A percentile compares a stretch with the other conserved stretches of the same genome.
phyloP scores from a whole-genome alignment of 148 eudicot species.

The Persicaria tinctoria region DNA sequence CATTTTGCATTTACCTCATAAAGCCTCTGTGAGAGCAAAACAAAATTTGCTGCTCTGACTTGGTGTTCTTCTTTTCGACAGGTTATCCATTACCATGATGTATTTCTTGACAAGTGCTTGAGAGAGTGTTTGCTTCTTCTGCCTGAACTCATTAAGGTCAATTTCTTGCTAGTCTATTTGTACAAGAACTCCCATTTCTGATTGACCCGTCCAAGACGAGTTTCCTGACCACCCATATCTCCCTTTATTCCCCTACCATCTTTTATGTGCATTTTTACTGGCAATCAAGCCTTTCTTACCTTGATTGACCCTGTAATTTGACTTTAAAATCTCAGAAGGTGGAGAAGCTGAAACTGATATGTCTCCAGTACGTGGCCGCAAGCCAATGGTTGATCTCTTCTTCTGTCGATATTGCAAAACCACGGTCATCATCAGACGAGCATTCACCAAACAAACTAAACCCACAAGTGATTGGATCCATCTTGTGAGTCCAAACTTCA shows the following conservation, averaged over 20 bases:
- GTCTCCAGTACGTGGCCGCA: constrained; percentile 86
- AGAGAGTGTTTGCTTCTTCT: constrained; percentile 96
- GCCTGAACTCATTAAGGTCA: constrained; percentile 85
- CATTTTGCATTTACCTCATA: background rate
- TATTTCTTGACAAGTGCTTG: constrained; percentile 85
- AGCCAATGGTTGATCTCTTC: constrained; percentile 76
- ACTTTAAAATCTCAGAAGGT: constrained; percentile 55
- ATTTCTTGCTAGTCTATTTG: background rate
- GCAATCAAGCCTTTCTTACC: background rate
- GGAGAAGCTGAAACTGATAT: constrained; percentile 73
- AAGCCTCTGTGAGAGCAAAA: background rate
- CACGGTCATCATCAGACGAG: constrained; percentile 26
- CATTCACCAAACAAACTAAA: constrained; percentile 37
- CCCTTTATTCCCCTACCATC: background rate
- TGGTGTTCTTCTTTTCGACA: constrained; percentile 20
- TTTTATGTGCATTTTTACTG: background rate
- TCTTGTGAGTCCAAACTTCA: constrained; percentile 40
- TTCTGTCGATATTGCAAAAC: constrained; percentile 41
- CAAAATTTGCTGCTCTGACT: background rate
- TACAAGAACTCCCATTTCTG: background rate
- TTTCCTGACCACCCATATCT: background rate
- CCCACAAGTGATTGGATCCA: constrained; percentile 43
- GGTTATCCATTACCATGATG: constrained; percentile 80
- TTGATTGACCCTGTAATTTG: background rate
- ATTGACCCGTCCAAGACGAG: too few species aligned